These are phyloP conservation scores for Ophiosphaerella narmari DNA, from an alignment of 2,329 filamentous ascomycete genomes.

Conservation along the genomic window DNA sequence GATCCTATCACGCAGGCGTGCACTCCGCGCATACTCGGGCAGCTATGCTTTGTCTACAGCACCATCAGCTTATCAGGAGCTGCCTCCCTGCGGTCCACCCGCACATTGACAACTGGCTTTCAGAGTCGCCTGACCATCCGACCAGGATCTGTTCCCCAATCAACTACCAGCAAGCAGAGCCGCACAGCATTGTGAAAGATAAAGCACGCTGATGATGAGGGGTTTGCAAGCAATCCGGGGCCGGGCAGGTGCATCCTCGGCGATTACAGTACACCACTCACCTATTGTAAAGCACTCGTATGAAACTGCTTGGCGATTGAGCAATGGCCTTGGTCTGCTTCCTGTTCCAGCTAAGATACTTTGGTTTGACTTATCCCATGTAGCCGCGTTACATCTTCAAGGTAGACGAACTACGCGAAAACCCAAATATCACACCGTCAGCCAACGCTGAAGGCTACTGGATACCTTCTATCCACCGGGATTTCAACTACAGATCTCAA, in stretches of 20 bases:
- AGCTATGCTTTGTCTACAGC: conserved; percentile 20
- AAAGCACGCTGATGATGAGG: conserved; percentile 28
- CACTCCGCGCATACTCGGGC: conserved; percentile 35
- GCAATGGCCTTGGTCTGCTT: conserved; percentile 25
- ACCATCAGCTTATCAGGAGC: conserved; percentile 38
- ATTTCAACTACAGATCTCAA: not conserved
- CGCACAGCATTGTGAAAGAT: conserved; percentile 30
- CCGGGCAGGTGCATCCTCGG: conserved; percentile 11
- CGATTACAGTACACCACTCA: conserved; percentile 8
- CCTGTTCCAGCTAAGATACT: not conserved
- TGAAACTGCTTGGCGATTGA: not conserved
- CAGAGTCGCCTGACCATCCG: conserved; percentile 32
- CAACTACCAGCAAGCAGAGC: conserved; percentile 33
- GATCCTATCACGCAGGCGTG: conserved; percentile 29
- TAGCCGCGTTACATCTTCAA: conserved; percentile 30
- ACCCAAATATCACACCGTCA: not conserved
- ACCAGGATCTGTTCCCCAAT: conserved; percentile 10
- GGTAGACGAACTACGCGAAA: conserved; percentile 33
- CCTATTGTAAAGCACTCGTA: not conserved
- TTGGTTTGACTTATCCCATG: not conserved
- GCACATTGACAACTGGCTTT: conserved; percentile 19
- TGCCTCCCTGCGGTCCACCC: conserved; percentile 18
- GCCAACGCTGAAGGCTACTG: conserved; percentile 13
- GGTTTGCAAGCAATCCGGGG: conserved; percentile 7
- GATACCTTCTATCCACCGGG: conserved; percentile 13